Evolutionary conservation across 2,329 filamentous ascomycete species (phyloP).

Genomic region (Sporothrix euskadiensis): DNA sequence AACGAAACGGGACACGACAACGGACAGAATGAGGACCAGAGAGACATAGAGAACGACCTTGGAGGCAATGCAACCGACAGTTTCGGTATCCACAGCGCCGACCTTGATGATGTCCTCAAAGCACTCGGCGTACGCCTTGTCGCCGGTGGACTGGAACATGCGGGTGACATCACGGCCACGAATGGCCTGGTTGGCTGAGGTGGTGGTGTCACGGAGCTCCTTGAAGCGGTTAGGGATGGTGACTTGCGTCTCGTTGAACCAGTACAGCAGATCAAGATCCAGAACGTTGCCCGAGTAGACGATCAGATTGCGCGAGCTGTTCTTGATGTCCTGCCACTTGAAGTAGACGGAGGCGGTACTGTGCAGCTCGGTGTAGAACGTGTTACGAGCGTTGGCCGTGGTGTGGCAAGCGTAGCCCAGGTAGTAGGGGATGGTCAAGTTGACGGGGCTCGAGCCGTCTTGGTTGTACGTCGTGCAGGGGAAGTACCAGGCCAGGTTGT

Average conservation of each 20-base stretch:
- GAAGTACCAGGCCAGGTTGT: conserved; percentile 92
- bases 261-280: conserved; percentile 82
- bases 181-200: conserved; percentile 61
- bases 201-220: conserved; percentile 69
- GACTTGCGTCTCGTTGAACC: conserved; percentile 86
- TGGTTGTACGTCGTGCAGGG: conserved; percentile 90
- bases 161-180: conserved; percentile 87
- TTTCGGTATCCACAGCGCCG: conserved; percentile 91
- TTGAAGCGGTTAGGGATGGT: conserved; percentile 74
- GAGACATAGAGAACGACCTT: conserved; percentile 96
- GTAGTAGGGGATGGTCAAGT: conserved; percentile 73
- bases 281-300: conserved; percentile 94
- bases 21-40: conserved; percentile 84
- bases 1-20: conserved; percentile 83
- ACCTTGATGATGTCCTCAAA: conserved; percentile 94
- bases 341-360: conserved; percentile 88
- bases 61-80: conserved; percentile 94
- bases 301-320: conserved; percentile 82
- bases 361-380: conserved; percentile 70
- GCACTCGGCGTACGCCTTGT: conserved; percentile 83
- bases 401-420: conserved; percentile 90
- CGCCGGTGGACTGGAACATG: conserved; percentile 72
- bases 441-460: conserved; percentile 79
- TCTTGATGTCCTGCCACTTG: conserved; percentile 91
- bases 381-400: conserved; percentile 62